Evolutionary conservation across 768 basidiomycete genomes (phyloP).

Genomic region (Dentipellis fragilis): DNA sequence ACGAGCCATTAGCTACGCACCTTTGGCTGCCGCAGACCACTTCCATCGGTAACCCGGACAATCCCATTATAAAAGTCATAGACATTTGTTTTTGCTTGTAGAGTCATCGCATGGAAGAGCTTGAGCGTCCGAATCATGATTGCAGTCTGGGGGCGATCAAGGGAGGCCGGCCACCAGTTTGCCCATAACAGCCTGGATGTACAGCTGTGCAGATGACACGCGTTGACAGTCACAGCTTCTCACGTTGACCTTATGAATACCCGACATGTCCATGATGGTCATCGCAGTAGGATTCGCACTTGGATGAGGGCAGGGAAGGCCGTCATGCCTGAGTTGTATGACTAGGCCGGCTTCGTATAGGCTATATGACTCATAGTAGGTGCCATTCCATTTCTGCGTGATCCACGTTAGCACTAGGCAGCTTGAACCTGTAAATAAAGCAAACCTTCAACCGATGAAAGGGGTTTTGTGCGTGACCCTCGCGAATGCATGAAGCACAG

Average conservation of each 20-base stretch:
- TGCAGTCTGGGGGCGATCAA: conserved; percentile 17
- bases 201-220: not conserved
- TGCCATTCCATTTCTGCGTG: conserved; percentile 12
- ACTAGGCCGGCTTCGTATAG: conserved; percentile 13
- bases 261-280: conserved; percentile 17
- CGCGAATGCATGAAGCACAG: not conserved
- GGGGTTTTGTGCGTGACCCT: not conserved
- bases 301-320: conserved; percentile 7
- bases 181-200: conserved; percentile 22
- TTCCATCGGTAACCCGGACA: conserved; percentile 21
- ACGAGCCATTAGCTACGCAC: conserved; percentile 4
- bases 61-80: conserved; percentile 25
- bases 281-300: conserved; percentile 1
- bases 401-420: not conserved
- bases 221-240: conserved; percentile 18
- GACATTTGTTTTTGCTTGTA: conserved; percentile 23
- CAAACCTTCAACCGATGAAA: not conserved
- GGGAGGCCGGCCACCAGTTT: conserved; percentile 22
- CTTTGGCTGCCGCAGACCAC: conserved; percentile 7
- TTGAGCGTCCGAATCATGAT: conserved; percentile 22
- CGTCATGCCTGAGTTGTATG: conserved; percentile 19
- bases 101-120: conserved; percentile 22
- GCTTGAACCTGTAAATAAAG: not conserved
- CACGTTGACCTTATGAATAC: conserved; percentile 17
- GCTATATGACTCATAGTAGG: conserved; percentile 2